Evolutionary conservation across 1,284 basidiomycete genomes (phyloP).

Genomic region (Apiotrichum gracile): DNA sequence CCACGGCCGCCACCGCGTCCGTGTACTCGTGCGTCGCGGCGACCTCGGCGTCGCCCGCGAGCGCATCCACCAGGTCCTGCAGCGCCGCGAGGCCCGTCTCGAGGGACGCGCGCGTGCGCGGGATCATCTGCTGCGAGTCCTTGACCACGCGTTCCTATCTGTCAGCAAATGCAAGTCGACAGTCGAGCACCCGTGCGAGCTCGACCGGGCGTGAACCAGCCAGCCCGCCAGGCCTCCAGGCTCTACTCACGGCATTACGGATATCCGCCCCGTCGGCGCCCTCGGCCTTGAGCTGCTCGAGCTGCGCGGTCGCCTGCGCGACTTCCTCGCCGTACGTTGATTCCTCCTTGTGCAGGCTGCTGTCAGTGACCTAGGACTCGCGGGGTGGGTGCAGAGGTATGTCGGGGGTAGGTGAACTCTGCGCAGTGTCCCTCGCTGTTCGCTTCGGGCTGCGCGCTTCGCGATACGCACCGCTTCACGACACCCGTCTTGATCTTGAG

Average conservation of each 20-base stretch:
- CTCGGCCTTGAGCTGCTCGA: slow-evolving; percentile 60
- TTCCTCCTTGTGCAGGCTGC: slow-evolving; percentile 68
- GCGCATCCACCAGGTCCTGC: slow-evolving; percentile 56
- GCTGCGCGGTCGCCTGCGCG: slow-evolving; percentile 55
- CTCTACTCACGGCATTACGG: slow-evolving; percentile 65
- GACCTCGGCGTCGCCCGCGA: slow-evolving; percentile 20
- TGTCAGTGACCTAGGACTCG: neutral
- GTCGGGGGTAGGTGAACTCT: neutral
- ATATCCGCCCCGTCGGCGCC: slow-evolving; percentile 71
- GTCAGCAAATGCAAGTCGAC: neutral
- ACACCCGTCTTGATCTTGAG: slow-evolving; percentile 74
- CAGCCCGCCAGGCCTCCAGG: neutral
- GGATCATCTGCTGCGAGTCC: slow-evolving; percentile 75
- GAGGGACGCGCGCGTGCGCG: slow-evolving; percentile 59
- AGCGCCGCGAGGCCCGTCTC: slow-evolving; percentile 61
- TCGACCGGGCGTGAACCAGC: no score
- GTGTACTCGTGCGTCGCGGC: slow-evolving; percentile 22
- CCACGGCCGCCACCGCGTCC: slow-evolving; percentile 20
- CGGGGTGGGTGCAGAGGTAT: neutral
- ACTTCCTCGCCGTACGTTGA: slow-evolving; percentile 63
- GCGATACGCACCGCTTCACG: slow-evolving; percentile 59
- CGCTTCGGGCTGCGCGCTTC: no score
- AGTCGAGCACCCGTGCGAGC: no score
- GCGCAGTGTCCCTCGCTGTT: neutral
- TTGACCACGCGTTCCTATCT: slow-evolving; percentile 63